Conservation (phyloP, 257 asterid species). For the Perilla frutescens region DNA sequence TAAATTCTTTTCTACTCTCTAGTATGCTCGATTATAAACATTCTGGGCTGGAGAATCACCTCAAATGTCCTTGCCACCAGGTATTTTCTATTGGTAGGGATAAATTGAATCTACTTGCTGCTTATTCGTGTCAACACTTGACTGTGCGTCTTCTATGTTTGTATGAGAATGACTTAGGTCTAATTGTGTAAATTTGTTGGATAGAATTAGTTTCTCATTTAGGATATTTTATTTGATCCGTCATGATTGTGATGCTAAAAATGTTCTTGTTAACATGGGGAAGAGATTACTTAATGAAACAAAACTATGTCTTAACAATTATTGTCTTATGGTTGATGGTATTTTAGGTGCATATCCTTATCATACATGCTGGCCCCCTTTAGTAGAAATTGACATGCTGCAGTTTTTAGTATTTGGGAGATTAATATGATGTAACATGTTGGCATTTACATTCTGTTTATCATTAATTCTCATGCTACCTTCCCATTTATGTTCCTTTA, state of each 20-base stretch:
- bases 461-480: not conserved
- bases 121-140: not conserved
- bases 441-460: not conserved
- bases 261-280: constrained; percentile 1
- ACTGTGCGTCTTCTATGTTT: not conserved
- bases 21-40: not conserved
- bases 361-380: constrained; percentile 19
- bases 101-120: not conserved
- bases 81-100: not conserved
- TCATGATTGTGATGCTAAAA: constrained; percentile 4
- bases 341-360: constrained; percentile 21
- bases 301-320: constrained; percentile 13
- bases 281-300: not conserved
- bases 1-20: not conserved
- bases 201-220: not conserved
- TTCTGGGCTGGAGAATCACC: not conserved
- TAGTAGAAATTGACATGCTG: not conserved
- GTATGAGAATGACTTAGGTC: not conserved
- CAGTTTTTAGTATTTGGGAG: not conserved
- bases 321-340: constrained; percentile 8
- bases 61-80: not conserved
- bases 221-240: constrained; percentile 6
- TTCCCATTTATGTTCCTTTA: not conserved
- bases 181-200: not conserved
- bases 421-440: constrained; percentile 9